Percentiles rank a stretch among this genome's conserved stretches.
phyloP scores from a whole-genome alignment of 805 yeast genomes.

The Cyberlindnera sargentensis region DNA sequence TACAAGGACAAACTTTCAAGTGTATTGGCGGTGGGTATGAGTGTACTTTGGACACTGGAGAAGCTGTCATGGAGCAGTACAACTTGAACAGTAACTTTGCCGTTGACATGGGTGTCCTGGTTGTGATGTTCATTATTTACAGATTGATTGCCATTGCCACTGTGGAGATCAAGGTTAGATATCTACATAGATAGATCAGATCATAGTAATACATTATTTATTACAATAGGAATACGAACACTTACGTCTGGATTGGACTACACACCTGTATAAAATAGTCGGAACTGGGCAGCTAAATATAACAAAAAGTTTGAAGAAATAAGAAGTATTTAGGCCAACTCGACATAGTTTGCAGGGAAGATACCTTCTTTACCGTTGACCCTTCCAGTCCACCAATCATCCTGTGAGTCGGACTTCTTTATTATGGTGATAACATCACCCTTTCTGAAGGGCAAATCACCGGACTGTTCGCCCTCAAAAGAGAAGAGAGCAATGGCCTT shows the following conservation, averaged over 20 bases:
- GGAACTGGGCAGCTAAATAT: background rate
- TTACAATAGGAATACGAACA: too few species aligned
- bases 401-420: constrained; percentile 79
- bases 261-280: too few species aligned
- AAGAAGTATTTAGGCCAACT: constrained; percentile 35
- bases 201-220: too few species aligned
- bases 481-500: constrained; percentile 88
- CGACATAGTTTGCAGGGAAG: constrained; percentile 96
- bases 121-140: constrained; percentile 12
- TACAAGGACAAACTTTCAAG: constrained; percentile 40
- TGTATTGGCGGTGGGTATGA: constrained; percentile 39
- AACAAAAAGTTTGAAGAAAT: background rate
- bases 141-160: constrained; percentile 10
- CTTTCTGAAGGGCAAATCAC: constrained; percentile 87
- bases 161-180: constrained; percentile 8
- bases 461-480: constrained; percentile 88
- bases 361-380: constrained; percentile 80
- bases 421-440: constrained; percentile 89
- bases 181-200: background rate
- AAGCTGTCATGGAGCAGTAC: constrained; percentile 48
- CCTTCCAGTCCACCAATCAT: constrained; percentile 99
- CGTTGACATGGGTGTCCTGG: constrained; percentile 10
- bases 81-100: constrained; percentile 26
- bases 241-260: background rate
- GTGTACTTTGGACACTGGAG: constrained; percentile 48